These are phyloP conservation scores for Lathyrus tuberosus DNA, from an alignment of 306 rosid genomes.

Conservation along the genomic window DNA sequence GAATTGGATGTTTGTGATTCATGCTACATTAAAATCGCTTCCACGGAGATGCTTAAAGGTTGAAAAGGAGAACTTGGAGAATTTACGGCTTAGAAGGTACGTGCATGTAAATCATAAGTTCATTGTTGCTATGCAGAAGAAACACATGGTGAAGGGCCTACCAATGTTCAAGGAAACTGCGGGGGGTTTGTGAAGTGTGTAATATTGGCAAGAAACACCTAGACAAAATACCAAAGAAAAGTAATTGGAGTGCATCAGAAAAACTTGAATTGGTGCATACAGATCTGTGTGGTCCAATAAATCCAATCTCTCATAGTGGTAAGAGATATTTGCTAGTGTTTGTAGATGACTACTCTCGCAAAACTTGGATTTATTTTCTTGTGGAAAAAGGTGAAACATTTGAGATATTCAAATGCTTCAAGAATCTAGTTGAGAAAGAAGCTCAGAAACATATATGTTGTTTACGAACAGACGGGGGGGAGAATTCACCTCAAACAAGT, in stretches of 20 bases:
- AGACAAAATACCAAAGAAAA: not conserved
- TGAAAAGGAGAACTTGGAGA: too few species aligned
- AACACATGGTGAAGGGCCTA: too few species aligned
- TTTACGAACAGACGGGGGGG: not conserved
- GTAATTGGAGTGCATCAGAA: not conserved
- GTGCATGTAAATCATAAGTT: too few species aligned
- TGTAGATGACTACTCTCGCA: too few species aligned
- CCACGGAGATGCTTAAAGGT: too few species aligned
- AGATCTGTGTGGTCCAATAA: not conserved
- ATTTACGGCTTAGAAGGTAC: too few species aligned
- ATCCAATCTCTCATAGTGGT: not conserved
- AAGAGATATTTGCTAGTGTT: too few species aligned
- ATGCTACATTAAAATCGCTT: too few species aligned
- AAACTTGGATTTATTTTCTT: not conserved
- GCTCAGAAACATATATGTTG: not conserved
- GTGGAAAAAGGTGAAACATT: not conserved
- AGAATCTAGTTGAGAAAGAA: not conserved
- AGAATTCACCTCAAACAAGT: too few species aligned
- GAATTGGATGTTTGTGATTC: too few species aligned
- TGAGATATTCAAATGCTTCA: not conserved
- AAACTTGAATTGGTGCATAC: too few species aligned
- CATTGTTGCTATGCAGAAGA: too few species aligned
- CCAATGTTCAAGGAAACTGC: not conserved
- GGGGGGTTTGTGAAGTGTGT: not conserved
- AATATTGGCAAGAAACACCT: not conserved